phyloP scores from a whole-genome alignment of 768 basidiomycete species.

The Tulasnella sp. region DNA sequence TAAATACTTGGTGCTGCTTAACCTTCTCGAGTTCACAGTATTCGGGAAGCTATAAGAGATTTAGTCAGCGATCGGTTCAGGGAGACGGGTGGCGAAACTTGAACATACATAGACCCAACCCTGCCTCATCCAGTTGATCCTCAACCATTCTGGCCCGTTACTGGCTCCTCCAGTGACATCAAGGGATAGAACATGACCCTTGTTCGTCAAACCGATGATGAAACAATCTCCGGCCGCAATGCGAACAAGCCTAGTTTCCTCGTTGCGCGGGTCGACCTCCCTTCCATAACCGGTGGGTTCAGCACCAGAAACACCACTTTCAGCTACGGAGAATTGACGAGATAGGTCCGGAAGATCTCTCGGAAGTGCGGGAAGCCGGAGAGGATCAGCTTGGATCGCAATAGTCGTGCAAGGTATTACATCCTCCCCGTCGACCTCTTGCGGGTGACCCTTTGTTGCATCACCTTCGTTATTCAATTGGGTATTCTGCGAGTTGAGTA shows the following conservation, averaged over 20 bases:
- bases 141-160: constrained; percentile 17
- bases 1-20: constrained; percentile 35
- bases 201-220: constrained; percentile 67
- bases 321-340: constrained; percentile 23
- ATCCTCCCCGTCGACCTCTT: constrained; percentile 27
- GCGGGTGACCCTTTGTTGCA: constrained; percentile 14
- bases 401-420: constrained; percentile 51
- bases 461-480: constrained; percentile 24
- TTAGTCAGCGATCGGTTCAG: background rate
- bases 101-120: constrained; percentile 61
- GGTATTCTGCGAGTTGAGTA: constrained; percentile 34
- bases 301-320: background rate
- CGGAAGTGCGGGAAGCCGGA: constrained; percentile 48
- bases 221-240: constrained; percentile 67
- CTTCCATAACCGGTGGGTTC: background rate
- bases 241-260: constrained; percentile 43
- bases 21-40: constrained; percentile 55
- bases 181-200: constrained; percentile 64
- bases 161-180: constrained; percentile 27
- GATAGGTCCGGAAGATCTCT: constrained; percentile 39
- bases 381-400: constrained; percentile 43
- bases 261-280: constrained; percentile 24
- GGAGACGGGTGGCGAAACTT: background rate
- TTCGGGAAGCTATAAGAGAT: constrained; percentile 43
- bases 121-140: background rate